Evolutionary conservation across 768 basidiomycete species (phyloP), one percentile per base, ranked within the genome.

Genomic region (Podaxis carcinomalis): DNA sequence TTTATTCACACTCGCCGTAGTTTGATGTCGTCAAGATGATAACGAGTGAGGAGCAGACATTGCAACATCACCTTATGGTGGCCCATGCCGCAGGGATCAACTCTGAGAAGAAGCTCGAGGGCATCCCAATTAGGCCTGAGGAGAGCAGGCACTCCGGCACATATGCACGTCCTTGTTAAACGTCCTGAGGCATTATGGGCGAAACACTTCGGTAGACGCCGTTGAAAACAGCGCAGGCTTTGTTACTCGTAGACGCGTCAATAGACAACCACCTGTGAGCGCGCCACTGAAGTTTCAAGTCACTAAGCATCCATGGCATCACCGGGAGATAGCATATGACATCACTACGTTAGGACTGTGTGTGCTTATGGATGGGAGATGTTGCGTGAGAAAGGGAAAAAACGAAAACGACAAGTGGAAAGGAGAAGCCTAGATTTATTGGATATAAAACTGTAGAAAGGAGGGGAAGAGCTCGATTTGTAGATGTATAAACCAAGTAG

Each of bases 11-110:
- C 42, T n/a, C 19, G 6, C n/a, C 19, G n/a, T 44, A 90, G 82
- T 74, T 92, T 28, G 83, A 87, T 67, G 72, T 90, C 28, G 89
- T 88, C 0, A 83, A 90, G 67, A 73, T 77, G 5, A 75, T 94
- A 28, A 70, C 73, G 11, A 69, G 79, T 40, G 65, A 76, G 36
- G 78, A 75, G 51, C 81, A 89, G 61, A 79, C 81, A 0, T 75
- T 91, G n/a, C 75, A 74, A 62, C 68, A 72, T 69, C 83, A 59
- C 36, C 27, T 51, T n/a, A 42, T 21, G 13, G 21, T 25, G 16
- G 55, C 19, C 39, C n/a, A 32, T 21, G 32, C 47, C 72, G 78
- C 50, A 25, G 56, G 65, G 60, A 67, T 51, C 59, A 72, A 57
- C 62, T 72, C 49, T 40, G 63, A 63, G 9, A 66, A 68, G 63